Conservation (phyloP, 148 eudicot species). For the Persicaria maculosa region DNA sequence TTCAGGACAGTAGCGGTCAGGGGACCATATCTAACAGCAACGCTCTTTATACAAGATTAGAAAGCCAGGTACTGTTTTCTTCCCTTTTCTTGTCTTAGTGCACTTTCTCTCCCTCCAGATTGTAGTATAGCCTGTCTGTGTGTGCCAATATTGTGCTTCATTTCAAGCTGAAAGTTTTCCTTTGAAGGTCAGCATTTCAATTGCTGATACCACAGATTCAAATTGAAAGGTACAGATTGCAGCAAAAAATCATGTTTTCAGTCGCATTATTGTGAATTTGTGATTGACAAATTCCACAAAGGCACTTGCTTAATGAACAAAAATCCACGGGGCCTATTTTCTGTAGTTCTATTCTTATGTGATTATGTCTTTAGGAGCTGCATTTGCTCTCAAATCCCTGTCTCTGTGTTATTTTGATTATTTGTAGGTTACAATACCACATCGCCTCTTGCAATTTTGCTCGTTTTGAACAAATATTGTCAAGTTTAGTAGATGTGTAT, state of each 20-base stretch:
- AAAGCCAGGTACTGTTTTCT: conserved; percentile 47
- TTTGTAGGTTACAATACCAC: not conserved
- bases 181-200: not conserved
- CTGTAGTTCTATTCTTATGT: not conserved
- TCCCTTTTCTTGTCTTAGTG: conserved; percentile 8
- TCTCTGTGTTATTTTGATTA: not conserved
- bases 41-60: conserved; percentile 66
- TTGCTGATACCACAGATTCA: not conserved
- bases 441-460: not conserved
- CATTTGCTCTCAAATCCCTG: not conserved
- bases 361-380: not conserved
- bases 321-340: not conserved
- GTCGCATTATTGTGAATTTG: not conserved
- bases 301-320: not conserved
- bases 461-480: not conserved
- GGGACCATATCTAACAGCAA: conserved; percentile 64
- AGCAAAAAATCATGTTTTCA: not conserved
- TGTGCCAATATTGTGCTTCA: not conserved
- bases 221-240: not conserved
- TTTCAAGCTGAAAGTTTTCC: not conserved
- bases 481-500: not conserved
- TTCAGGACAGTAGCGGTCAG: conserved; percentile 56
- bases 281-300: not conserved
- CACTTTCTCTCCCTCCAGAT: not conserved
- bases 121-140: not conserved